A percentile compares a stretch with the other conserved stretches of the same genome.
Evolutionary conservation across 192 early-diverging fungal species (phyloP).

Genomic region (Entophlyctis luteolus): DNA sequence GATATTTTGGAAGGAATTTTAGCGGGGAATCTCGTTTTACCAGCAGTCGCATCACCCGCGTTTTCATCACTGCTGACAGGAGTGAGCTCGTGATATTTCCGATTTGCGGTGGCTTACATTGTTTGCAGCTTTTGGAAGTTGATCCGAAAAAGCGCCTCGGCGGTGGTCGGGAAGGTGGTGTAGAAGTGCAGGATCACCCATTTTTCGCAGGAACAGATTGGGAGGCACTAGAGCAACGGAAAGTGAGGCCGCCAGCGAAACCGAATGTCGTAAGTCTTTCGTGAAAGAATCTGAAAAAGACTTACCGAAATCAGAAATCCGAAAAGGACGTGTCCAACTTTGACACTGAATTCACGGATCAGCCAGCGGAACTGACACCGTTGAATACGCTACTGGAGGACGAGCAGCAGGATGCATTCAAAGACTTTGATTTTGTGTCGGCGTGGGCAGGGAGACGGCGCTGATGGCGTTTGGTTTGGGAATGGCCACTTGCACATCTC

Average conservation of each 20-base stretch:
- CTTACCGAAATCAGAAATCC: conserved; percentile 89
- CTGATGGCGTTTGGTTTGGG: neutral
- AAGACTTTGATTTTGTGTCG: conserved; percentile 84
- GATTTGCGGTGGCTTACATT: neutral
- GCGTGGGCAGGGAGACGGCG: conserved; percentile 64
- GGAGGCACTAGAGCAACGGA: conserved; percentile 85
- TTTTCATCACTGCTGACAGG: neutral
- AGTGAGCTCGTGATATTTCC: neutral
- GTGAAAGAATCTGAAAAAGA: conserved; percentile 60
- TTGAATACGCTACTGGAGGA: conserved; percentile 71
- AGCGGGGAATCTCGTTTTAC: conserved; percentile 82
- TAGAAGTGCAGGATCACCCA: conserved; percentile 90
- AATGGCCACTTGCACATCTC: no score
- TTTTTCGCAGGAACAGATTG: conserved; percentile 94
- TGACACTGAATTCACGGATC: conserved; percentile 88
- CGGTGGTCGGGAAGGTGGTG: conserved; percentile 75
- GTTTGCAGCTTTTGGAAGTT: conserved; percentile 69
- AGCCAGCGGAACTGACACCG: conserved; percentile 86
- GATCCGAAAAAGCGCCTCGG: conserved; percentile 86
- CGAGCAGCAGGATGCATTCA: conserved; percentile 85
- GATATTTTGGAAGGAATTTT: conserved; percentile 94
- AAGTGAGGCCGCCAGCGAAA: conserved; percentile 79
- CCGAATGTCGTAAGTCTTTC: conserved; percentile 72
- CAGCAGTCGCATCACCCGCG: conserved; percentile 36
- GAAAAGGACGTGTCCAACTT: conserved; percentile 94